Percentiles rank a stretch among this genome's conserved stretches.
Conservation (phyloP, 257 asterid genomes). For the Rubia yunnanensis region DNA sequence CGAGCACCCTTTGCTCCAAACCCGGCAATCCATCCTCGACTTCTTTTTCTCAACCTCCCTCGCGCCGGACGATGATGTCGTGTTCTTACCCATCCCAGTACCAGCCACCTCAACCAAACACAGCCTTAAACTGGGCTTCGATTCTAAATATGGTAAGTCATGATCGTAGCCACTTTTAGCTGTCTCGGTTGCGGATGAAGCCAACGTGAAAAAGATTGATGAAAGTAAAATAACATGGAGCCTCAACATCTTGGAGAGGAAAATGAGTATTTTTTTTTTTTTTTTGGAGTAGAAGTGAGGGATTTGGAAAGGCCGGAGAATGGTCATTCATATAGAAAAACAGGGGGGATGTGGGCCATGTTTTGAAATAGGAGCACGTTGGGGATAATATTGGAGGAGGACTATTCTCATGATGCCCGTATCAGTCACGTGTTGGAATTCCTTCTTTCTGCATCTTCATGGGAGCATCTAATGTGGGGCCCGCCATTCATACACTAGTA, state of each 20-base stretch:
- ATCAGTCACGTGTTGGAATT: constrained; percentile 14
- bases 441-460: background rate
- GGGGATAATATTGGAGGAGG: constrained; percentile 7
- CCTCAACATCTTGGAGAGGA: background rate
- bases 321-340: background rate
- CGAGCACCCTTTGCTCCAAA: constrained; percentile 48
- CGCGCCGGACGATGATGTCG: constrained; percentile 17
- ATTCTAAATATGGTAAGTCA: constrained; percentile 29
- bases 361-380: constrained; percentile 10
- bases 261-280: too few species aligned
- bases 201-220: background rate
- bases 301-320: background rate
- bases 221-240: too few species aligned
- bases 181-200: background rate
- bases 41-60: background rate
- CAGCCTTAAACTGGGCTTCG: constrained; percentile 7
- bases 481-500: background rate
- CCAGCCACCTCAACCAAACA: background rate
- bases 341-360: background rate
- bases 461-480: background rate
- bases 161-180: constrained; percentile 15
- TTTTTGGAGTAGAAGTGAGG: background rate
- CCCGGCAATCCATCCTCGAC: constrained; percentile 21
- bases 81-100: constrained; percentile 10
- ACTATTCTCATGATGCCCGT: constrained; percentile 5